Evolutionary conservation across 176 grass and related monocot species (phyloP).

Genomic region (Juncus effusus): DNA sequence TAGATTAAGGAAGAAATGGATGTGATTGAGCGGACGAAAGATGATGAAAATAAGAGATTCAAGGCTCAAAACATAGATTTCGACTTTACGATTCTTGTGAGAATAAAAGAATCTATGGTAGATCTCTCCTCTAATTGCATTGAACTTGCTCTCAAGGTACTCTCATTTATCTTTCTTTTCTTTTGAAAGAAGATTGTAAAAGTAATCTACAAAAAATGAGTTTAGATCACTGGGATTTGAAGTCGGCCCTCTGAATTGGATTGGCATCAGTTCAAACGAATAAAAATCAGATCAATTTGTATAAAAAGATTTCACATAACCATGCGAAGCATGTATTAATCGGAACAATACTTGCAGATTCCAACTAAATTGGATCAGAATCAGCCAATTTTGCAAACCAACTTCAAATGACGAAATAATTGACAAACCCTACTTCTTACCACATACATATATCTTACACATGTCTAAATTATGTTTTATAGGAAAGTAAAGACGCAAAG

Average conservation of each 20-base stretch:
- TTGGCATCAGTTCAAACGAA: not conserved
- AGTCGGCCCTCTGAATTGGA: not conserved
- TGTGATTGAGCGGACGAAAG: slow-evolving; percentile 52
- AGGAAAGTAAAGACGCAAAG: slow-evolving; percentile 40
- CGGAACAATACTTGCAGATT: not conserved
- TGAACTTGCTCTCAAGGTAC: slow-evolving; percentile 49
- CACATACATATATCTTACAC: not conserved
- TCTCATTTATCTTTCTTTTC: not conserved
- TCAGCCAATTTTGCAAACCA: not conserved
- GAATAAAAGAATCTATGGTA: slow-evolving; percentile 60
- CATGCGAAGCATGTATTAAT: not conserved
- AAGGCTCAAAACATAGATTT: slow-evolving; percentile 44
- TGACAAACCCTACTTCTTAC: not conserved
- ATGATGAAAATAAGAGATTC: slow-evolving; percentile 56
- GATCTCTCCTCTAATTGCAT: slow-evolving; percentile 62
- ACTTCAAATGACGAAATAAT: not conserved
- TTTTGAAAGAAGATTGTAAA: not conserved
- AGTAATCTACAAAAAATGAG: not conserved
- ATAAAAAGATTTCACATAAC: not conserved
- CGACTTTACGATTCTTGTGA: slow-evolving; percentile 36
- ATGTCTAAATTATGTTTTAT: not conserved
- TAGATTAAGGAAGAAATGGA: slow-evolving; percentile 67
- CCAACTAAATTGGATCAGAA: slow-evolving; percentile 5
- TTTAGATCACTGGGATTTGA: not conserved
- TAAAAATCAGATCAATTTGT: not conserved